Evolutionary conservation across 1,284 basidiomycete genomes (phyloP).

Genomic region (Melampsora larici-populina): DNA sequence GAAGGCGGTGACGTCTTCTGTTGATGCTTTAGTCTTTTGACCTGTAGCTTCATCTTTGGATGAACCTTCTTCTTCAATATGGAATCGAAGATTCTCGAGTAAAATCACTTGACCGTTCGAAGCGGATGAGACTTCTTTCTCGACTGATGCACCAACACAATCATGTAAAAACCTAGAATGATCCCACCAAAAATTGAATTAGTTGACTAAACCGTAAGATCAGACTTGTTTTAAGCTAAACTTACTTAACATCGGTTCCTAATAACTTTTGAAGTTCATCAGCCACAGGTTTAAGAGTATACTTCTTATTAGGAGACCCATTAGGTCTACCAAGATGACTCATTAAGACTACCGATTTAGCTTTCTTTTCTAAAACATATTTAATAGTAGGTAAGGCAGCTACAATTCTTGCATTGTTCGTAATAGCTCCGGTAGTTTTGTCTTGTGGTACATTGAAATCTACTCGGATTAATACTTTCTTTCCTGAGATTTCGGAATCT

Average conservation of each 20-base stretch:
- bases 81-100: constrained; percentile 96
- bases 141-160: constrained; percentile 80
- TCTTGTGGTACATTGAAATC: constrained; percentile 97
- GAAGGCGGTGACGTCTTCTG: constrained; percentile 76
- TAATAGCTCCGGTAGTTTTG: constrained; percentile 77
- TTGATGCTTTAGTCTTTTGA: constrained; percentile 87
- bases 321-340: constrained; percentile 97
- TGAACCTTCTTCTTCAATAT: constrained; percentile 95
- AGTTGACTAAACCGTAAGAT: background rate
- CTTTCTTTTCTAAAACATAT: constrained; percentile 84
- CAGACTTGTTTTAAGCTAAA: background rate
- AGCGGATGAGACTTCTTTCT: constrained; percentile 69
- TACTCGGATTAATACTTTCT: constrained; percentile 87
- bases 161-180: constrained; percentile 81
- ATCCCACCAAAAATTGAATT: background rate
- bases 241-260: constrained; percentile 24
- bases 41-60: constrained; percentile 81
- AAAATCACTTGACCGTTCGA: constrained; percentile 77
- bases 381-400: constrained; percentile 94
- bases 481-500: constrained; percentile 82
- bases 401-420: constrained; percentile 96
- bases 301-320: constrained; percentile 82
- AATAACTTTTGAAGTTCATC: constrained; percentile 51
- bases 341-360: constrained; percentile 85
- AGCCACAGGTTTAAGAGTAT: constrained; percentile 82